phyloP scores from a whole-genome alignment of 768 basidiomycete species.

The Nidula microcarpa region DNA sequence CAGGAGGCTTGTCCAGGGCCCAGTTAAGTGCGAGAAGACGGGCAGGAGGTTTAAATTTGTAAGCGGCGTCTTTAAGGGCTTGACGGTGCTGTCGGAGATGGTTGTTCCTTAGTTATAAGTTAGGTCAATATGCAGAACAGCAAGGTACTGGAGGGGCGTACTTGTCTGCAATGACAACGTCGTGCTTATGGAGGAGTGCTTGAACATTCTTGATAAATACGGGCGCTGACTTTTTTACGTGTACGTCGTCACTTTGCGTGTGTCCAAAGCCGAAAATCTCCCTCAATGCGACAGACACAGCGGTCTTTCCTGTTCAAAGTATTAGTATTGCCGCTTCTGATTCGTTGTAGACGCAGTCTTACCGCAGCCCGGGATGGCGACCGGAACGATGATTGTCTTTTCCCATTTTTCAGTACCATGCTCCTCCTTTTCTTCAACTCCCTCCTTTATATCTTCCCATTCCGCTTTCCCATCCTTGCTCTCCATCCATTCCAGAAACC shows the following conservation, averaged over 20 bases:
- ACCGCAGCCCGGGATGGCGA: slow-evolving; percentile 95
- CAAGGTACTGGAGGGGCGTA: slow-evolving; percentile 28
- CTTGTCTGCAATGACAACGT: slow-evolving; percentile 94
- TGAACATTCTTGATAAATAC: slow-evolving; percentile 72
- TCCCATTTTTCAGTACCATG: slow-evolving; percentile 11
- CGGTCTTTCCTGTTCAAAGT: slow-evolving; percentile 72
- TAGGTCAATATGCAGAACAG: background rate
- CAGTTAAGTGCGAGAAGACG: slow-evolving; percentile 84
- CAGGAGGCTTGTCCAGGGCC: slow-evolving; percentile 50
- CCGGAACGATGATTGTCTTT: slow-evolving; percentile 83
- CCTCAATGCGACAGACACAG: slow-evolving; percentile 73
- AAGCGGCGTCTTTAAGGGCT: slow-evolving; percentile 56
- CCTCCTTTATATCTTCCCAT: slow-evolving; percentile 6
- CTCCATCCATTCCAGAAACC: slow-evolving; percentile 69
- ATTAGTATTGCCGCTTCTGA: background rate
- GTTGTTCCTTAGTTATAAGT: slow-evolving; percentile 61
- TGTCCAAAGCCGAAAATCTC: slow-evolving; percentile 86
- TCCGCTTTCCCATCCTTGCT: slow-evolving; percentile 37
- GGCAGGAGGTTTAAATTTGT: slow-evolving; percentile 44
- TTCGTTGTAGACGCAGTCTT: slow-evolving; percentile 21
- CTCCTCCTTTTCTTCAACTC: slow-evolving; percentile 24
- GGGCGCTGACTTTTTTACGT: slow-evolving; percentile 68
- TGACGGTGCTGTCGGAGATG: slow-evolving; percentile 80
- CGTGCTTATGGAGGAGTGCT: slow-evolving; percentile 51
- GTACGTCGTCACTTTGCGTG: slow-evolving; percentile 90